Evolutionary conservation across 768 basidiomycete species (phyloP), one percentile per base, ranked within the genome.

Genomic region (Phanerodontia chrysosporium): DNA sequence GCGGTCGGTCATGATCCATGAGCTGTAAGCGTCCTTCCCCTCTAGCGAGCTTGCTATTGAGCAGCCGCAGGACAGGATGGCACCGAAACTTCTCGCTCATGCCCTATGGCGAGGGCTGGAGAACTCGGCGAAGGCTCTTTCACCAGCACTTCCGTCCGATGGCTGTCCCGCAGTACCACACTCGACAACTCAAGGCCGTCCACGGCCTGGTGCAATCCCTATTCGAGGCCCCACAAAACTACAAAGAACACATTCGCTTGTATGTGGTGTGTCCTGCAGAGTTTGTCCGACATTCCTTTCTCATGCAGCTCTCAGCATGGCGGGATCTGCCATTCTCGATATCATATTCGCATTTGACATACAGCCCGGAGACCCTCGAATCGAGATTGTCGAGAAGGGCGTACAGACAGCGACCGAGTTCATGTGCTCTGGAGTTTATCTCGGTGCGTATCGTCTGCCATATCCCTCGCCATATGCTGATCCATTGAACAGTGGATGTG

Each of bases 31-130:
- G 32, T 35, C 7, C 32, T 35, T 13, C 13, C 13, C 30, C 8
- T 36, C 18, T 6, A 28, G 22, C 48, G 25, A 2, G n/a, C 35
- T 51, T 9, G 13, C 32, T 35, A 6, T 35, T 35, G n/a, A n/a
- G n/a, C n/a, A n/a, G 27, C 9, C 14, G 10, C 32, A 44, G 54
- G 14, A 56, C 54, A 6, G 54, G 36, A 45, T 56, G 54, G 51
- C 24, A 24, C 4, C n/a, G 27, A 3, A 56, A 56, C 39, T 22
- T 51, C 32, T 35, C 32, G 32, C 32, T 59, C 24, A 32, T 54
- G 52, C 44, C 51, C 4, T 60, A 60, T 42, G 59, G 59, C 30
- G 29, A 30, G 3, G 18, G 22, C 5, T 60, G 59, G 59, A 30
- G 55, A 5, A 51, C 32, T 2, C 45, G 28, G 10, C 54, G 59